phyloP scores from a whole-genome alignment of 208 protist species.

The Trypanosomatidae sp. region DNA sequence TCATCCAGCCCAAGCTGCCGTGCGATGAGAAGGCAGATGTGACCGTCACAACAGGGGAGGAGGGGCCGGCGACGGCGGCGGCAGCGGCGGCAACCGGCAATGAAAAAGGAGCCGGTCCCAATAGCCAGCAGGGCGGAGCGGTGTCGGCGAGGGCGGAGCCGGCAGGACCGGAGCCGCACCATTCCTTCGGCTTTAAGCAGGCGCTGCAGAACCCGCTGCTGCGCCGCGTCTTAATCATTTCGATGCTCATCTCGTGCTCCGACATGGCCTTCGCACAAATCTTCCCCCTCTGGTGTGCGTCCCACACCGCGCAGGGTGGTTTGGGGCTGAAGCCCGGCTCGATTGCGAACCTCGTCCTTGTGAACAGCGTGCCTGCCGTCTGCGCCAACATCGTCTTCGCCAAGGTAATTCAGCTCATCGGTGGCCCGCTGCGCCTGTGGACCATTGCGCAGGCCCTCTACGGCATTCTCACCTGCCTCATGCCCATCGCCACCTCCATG shows the following conservation, averaged over 20 bases:
- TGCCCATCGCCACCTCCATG: constrained; percentile 37
- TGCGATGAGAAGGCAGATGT: constrained; percentile 19
- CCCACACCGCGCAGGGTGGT: constrained; percentile 29
- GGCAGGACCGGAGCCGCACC: neutral
- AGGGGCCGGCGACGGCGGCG: neutral
- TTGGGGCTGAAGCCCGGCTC: constrained; percentile 27
- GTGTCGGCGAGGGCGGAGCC: neutral
- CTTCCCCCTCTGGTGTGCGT: constrained; percentile 65
- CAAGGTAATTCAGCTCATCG: constrained; percentile 18
- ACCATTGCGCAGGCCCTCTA: constrained; percentile 31
- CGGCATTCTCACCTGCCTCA: constrained; percentile 26
- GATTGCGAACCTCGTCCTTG: constrained; percentile 47
- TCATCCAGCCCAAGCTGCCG: constrained; percentile 39
- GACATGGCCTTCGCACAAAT: constrained; percentile 67
- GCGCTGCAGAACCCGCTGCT: constrained; percentile 43
- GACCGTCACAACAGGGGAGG: constrained; percentile 5
- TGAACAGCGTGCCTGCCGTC: constrained; percentile 46
- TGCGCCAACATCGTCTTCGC: constrained; percentile 59
- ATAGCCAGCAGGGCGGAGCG: neutral
- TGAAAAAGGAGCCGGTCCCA: too few relatives aligned
- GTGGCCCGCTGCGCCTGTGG: constrained; percentile 49
- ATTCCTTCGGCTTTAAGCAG: constrained; percentile 60
- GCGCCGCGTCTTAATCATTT: constrained; percentile 56
- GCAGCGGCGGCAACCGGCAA: too few relatives aligned
- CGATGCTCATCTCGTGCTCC: constrained; percentile 58